Conservation (phyloP, 2,329 filamentous ascomycete species). For the Escovopsis sp. region DNA sequence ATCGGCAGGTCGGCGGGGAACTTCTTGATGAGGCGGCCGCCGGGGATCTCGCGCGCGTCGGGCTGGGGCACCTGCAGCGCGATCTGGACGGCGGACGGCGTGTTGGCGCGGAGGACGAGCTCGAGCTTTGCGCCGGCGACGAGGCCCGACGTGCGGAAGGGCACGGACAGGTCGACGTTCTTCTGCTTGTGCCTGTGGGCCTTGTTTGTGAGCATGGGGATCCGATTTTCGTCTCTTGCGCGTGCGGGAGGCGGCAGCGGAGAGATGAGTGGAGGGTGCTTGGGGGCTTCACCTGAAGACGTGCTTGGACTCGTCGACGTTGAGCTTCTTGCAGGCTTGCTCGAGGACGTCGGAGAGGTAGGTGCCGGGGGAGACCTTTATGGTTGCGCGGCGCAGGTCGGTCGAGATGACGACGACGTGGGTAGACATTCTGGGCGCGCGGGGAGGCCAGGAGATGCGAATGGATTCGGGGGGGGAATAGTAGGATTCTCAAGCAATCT, state of each 20-base stretch:
- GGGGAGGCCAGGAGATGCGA: background rate
- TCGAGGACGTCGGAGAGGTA: slow-evolving; percentile 74
- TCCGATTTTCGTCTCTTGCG: background rate
- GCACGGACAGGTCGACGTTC: slow-evolving; percentile 68
- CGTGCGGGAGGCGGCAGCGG: background rate
- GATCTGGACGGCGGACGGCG: slow-evolving; percentile 72
- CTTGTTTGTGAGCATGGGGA: slow-evolving; percentile 1
- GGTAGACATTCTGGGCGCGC: slow-evolving; percentile 50
- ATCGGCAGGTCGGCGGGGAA: slow-evolving; percentile 78
- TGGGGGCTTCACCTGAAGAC: slow-evolving; percentile 56
- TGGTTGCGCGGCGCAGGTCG: slow-evolving; percentile 57
- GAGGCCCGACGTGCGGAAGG: slow-evolving; percentile 72
- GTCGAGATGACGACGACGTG: slow-evolving; percentile 81
- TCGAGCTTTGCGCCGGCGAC: slow-evolving; percentile 80
- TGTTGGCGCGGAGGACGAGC: slow-evolving; percentile 74
- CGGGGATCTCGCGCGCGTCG: slow-evolving; percentile 47
- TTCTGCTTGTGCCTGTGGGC: slow-evolving; percentile 64
- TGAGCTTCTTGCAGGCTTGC: slow-evolving; percentile 76
- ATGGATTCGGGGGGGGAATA: background rate
- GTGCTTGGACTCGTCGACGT: slow-evolving; percentile 57
- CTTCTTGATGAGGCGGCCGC: slow-evolving; percentile 60
- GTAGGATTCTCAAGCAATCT: background rate
- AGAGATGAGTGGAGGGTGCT: background rate
- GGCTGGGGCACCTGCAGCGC: slow-evolving; percentile 72
- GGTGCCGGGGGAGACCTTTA: slow-evolving; percentile 73